phyloP scores from a whole-genome alignment of 306 rosid species.

The Vicia faba region DNA sequence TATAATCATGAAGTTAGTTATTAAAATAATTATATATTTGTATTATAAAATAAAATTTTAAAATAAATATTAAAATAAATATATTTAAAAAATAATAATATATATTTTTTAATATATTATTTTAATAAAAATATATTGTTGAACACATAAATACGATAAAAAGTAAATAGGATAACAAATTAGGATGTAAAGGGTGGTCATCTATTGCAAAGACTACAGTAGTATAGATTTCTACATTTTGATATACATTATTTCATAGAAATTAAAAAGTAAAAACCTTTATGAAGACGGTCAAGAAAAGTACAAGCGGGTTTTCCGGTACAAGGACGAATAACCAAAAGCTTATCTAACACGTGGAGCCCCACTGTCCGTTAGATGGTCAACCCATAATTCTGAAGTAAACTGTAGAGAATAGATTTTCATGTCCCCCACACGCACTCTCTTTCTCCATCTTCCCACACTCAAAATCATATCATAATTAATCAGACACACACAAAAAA shows the following conservation, averaged over 20 bases:
- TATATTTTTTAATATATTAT: too few relatives aligned
- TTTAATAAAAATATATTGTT: too few relatives aligned
- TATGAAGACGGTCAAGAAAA: constrained; percentile 55
- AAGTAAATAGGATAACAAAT: too few relatives aligned
- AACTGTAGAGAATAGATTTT: constrained; percentile 52
- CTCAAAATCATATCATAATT: neutral
- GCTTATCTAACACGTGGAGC: constrained; percentile 63
- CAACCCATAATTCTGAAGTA: constrained; percentile 46
- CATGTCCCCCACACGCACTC: constrained; percentile 49
- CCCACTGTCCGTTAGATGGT: constrained; percentile 46
- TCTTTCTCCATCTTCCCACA: constrained; percentile 3
- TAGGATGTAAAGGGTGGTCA: too few relatives aligned
- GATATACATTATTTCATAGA: constrained; percentile 5
- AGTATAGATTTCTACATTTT: too few relatives aligned
- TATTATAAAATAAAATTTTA: too few relatives aligned
- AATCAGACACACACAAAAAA: neutral
- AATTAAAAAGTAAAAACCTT: constrained; percentile 23
- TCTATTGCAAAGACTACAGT: too few relatives aligned
- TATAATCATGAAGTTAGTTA: too few relatives aligned
- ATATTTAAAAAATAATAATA: too few relatives aligned
- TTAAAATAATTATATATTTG: too few relatives aligned
- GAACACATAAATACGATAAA: too few relatives aligned
- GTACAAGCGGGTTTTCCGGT: constrained; percentile 89
- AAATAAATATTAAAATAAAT: too few relatives aligned
- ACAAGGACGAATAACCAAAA: constrained; percentile 75